Evolutionary conservation across 1,139 yeast species (phyloP).

Genomic region (Pichia sp.): DNA sequence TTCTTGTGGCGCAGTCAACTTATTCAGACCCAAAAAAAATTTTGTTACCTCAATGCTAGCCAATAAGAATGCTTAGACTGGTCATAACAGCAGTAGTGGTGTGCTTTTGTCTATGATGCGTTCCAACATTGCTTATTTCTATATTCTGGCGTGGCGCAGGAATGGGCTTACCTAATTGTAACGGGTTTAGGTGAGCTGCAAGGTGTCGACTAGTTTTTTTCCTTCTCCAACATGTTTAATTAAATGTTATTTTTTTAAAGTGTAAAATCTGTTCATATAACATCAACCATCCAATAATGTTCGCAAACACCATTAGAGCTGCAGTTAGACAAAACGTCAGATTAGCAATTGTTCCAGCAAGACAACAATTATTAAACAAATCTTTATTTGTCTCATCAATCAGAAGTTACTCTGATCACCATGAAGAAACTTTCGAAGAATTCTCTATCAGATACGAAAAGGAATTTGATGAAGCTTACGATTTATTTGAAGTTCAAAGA

Average conservation of each 20-base stretch:
- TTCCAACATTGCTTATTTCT: too few species aligned
- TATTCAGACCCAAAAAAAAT: too few species aligned
- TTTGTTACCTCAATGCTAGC: too few species aligned
- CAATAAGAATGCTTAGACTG: too few species aligned
- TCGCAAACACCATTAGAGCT: constrained; percentile 48
- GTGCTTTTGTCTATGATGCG: too few species aligned
- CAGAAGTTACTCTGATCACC: constrained; percentile 73
- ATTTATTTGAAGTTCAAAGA: constrained; percentile 93
- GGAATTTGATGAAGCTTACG: constrained; percentile 97
- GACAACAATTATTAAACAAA: constrained; percentile 23
- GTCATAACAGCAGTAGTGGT: too few species aligned
- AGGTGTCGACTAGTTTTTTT: too few species aligned
- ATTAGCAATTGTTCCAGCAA: constrained; percentile 26
- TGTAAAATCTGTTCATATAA: not conserved
- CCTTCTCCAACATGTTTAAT: not conserved
- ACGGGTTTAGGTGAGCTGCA: too few species aligned
- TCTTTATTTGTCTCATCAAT: constrained; percentile 26
- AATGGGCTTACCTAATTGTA: too few species aligned
- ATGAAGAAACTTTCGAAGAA: constrained; percentile 91
- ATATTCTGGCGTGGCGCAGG: too few species aligned
- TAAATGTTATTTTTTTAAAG: too few species aligned
- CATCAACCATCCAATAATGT: constrained; percentile 30
- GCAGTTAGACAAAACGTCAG: constrained; percentile 40
- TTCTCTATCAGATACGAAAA: constrained; percentile 90
- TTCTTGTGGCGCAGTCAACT: too few species aligned